Base-by-base conservation (phyloP, 139 green algal genomes). In the Chlamydomonas applanata region DNA sequence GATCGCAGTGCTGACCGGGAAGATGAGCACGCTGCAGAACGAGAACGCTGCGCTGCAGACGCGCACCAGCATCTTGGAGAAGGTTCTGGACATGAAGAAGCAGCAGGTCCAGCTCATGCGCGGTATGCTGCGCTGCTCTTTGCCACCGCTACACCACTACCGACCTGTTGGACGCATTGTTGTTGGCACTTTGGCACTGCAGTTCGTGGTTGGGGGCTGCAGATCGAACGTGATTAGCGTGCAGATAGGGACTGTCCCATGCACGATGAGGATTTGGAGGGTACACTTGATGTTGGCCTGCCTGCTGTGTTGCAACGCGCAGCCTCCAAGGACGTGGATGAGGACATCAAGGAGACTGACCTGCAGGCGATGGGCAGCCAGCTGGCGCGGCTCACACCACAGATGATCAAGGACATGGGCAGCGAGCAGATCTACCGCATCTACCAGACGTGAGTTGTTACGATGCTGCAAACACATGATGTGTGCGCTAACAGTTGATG, bases 61-160 rank as follows among this genome's bases (percentile, higher is more conserved):
- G 71, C 68, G 81, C 60, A 90, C 85, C 1, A 72, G 27, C 71
- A 90, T 90, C 36, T 57, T 90, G 73, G 85, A 89, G 36, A 89
- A 89, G 76, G 85, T 85, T 16, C 71, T 89, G 71, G 85, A 89
- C 74, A 89, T 89, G 85, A 73, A 81, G 57, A 89, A 89, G 35
- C 81, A 89, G 74, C 85, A 89, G 73, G 87, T 89, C 54, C 85
- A 89, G 79, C 81, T 89, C 73, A 87, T 89, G 85, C 85, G 85
- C 85, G 72, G 25, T 76, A 36, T 11, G 27, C 34, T 5, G 20
- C 24, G 53, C 13, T 29, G 20, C 24, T 4, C 22, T 27, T 11
- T 27, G 53, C 9, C 20, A 62, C 22, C 4, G 20, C 53, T 32
- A 19, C 7, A 32, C 5, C 11, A 11, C 40, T 49, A n/a, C n/a